These are phyloP conservation scores for Neofusicoccum umdonicola DNA, from an alignment of 2,329 filamentous ascomycete genomes.

Conservation along the genomic window DNA sequence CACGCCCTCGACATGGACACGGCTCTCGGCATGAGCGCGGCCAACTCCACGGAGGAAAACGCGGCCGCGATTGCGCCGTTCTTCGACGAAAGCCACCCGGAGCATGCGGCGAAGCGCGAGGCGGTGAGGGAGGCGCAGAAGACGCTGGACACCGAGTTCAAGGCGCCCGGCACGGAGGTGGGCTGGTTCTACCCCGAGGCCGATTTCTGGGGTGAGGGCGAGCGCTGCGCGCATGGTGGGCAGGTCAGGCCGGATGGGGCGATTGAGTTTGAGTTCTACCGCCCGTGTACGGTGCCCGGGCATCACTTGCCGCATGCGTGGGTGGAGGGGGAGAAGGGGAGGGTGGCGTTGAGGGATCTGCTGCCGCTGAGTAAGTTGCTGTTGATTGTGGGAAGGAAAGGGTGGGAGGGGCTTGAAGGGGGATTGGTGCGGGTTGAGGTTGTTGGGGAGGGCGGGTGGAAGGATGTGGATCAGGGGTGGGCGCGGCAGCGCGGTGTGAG, in stretches of 20 bases:
- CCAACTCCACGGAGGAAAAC: conserved; percentile 22
- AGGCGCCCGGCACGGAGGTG: conserved; percentile 32
- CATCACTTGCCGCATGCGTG: conserved; percentile 34
- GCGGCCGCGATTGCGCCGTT: conserved; percentile 23
- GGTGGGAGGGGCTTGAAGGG: background rate
- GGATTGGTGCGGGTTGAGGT: background rate
- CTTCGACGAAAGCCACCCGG: conserved; percentile 25
- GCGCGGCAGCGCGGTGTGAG: conserved; percentile 20
- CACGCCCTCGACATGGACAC: conserved; percentile 32
- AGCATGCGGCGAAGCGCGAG: conserved; percentile 21
- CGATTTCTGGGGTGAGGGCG: conserved; percentile 20
- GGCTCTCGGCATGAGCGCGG: conserved; percentile 30
- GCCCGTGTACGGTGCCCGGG: conserved; percentile 29
- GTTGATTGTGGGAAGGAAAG: background rate
- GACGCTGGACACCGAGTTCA: conserved; percentile 34
- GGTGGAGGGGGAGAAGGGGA: conserved; percentile 19
- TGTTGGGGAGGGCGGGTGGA: background rate
- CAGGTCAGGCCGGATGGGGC: conserved; percentile 22
- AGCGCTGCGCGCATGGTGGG: conserved; percentile 21
- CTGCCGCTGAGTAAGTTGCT: background rate
- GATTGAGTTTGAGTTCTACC: conserved; percentile 23
- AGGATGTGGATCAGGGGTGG: conserved; percentile 22
- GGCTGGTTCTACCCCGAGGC: conserved; percentile 35
- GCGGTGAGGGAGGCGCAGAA: conserved; percentile 22
- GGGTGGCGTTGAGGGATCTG: conserved; percentile 10